phyloP scores from a whole-genome alignment of 257 asterid genomes.

The Craterostigma plantagineum region DNA sequence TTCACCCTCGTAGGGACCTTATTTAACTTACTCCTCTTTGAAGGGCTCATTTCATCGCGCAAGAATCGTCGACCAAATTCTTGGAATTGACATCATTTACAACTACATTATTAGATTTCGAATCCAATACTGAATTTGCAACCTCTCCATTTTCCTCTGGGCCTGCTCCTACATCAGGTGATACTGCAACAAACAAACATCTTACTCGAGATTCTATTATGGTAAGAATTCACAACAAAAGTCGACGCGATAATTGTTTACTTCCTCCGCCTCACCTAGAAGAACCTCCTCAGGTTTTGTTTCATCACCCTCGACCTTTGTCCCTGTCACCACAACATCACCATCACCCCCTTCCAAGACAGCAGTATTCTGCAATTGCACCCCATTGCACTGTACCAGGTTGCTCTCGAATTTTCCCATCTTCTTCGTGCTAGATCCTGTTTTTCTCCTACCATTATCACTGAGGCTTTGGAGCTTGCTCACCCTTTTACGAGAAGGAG shows the following conservation, averaged over 20 bases:
- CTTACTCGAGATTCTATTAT: background rate
- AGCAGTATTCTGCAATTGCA: background rate
- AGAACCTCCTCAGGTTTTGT: background rate
- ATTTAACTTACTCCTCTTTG: slow-evolving; percentile 40
- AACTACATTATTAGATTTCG: slow-evolving; percentile 13
- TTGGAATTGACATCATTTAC: slow-evolving; percentile 7
- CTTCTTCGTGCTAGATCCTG: slow-evolving; percentile 14
- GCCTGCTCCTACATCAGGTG: slow-evolving; percentile 10
- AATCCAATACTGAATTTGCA: slow-evolving; percentile 22
- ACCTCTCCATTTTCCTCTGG: slow-evolving; percentile 10
- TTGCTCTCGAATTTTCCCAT: background rate
- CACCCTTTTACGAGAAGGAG: slow-evolving; percentile 36
- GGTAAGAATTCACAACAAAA: background rate
- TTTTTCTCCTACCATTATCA: slow-evolving; percentile 12
- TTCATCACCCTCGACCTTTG: slow-evolving; percentile 6
- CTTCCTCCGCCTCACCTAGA: background rate
- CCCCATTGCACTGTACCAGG: background rate
- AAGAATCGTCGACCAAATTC: slow-evolving; percentile 18
- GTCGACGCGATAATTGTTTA: background rate
- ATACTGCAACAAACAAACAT: slow-evolving; percentile 5
- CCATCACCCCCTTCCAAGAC: slow-evolving; percentile 9
- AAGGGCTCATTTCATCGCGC: slow-evolving; percentile 43
- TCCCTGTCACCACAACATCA: slow-evolving; percentile 8
- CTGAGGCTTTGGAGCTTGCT: slow-evolving; percentile 47
- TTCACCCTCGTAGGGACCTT: slow-evolving; percentile 40